Evolutionary conservation across 1,284 basidiomycete genomes (phyloP).

Genomic region (Apiotrichum laibachii): DNA sequence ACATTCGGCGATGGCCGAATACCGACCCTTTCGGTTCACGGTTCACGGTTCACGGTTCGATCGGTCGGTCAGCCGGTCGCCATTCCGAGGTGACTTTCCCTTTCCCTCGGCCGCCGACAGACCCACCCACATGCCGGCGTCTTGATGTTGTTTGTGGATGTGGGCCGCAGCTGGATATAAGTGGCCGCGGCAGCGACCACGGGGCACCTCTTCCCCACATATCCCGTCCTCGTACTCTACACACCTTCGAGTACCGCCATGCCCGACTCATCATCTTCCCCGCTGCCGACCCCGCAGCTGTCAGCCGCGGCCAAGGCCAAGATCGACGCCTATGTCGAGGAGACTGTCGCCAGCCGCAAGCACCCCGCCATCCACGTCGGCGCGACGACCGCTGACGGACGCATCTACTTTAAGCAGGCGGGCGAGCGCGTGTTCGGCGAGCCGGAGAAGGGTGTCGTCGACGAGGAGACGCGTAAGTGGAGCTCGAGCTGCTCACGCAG

Average conservation of each 20-base stretch:
- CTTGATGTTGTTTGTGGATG: no score
- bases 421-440: conserved; percentile 37
- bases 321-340: conserved; percentile 27
- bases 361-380: conserved; percentile 36
- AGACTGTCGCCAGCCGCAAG: conserved; percentile 15
- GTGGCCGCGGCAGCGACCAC: not conserved
- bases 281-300: not conserved
- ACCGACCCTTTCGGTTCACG: no score
- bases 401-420: conserved; percentile 30
- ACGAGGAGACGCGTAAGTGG: conserved; percentile 36
- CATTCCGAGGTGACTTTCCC: no score
- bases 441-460: conserved; percentile 27
- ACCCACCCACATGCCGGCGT: no score
- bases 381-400: conserved; percentile 35
- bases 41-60: not conserved
- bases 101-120: not conserved
- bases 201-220: not conserved
- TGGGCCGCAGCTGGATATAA: no score
- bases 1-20: not conserved
- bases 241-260: not conserved
- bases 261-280: not conserved
- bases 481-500: not conserved
- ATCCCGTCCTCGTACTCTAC: not conserved
- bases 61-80: no score
- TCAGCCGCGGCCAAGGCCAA: conserved; percentile 18